These are phyloP conservation scores for Rhododendron ovatum DNA, from an alignment of 148 eudicot genomes.

Conservation along the genomic window DNA sequence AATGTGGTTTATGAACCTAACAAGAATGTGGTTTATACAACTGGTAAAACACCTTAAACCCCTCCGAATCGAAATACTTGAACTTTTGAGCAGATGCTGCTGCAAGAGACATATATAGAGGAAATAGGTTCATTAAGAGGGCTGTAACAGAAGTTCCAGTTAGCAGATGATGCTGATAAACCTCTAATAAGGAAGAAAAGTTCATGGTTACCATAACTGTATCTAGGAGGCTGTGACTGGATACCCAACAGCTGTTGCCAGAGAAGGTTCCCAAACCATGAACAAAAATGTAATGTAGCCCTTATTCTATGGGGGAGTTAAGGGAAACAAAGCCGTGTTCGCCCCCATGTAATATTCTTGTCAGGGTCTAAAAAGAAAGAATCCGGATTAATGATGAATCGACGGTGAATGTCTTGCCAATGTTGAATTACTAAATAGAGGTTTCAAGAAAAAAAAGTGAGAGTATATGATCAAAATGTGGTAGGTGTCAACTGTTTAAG, in stretches of 20 bases:
- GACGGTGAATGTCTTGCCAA: not conserved
- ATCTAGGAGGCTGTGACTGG: not conserved
- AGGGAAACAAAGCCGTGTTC: not conserved
- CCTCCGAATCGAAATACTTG: not conserved
- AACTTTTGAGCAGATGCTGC: not conserved
- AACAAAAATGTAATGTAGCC: not conserved
- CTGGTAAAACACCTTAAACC: not conserved
- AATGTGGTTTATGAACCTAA: too few relatives aligned
- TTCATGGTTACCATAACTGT: too few relatives aligned
- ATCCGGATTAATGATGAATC: not conserved
- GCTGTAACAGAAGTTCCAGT: not conserved
- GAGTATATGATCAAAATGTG: not conserved
- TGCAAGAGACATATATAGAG: not conserved
- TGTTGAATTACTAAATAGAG: not conserved
- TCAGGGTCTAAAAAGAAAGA: not conserved
- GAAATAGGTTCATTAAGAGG: not conserved
- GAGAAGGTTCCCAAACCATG: not conserved
- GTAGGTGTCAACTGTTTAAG: not conserved
- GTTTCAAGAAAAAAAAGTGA: not conserved
- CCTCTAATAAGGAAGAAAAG: not conserved
- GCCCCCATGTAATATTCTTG: too few relatives aligned
- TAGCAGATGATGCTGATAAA: not conserved
- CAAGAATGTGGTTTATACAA: not conserved
- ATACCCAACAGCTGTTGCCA: not conserved
- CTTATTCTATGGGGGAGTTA: slow-evolving; percentile 1